phyloP scores from a whole-genome alignment of 2,329 filamentous ascomycete genomes.

The Aspergillus fructus region DNA sequence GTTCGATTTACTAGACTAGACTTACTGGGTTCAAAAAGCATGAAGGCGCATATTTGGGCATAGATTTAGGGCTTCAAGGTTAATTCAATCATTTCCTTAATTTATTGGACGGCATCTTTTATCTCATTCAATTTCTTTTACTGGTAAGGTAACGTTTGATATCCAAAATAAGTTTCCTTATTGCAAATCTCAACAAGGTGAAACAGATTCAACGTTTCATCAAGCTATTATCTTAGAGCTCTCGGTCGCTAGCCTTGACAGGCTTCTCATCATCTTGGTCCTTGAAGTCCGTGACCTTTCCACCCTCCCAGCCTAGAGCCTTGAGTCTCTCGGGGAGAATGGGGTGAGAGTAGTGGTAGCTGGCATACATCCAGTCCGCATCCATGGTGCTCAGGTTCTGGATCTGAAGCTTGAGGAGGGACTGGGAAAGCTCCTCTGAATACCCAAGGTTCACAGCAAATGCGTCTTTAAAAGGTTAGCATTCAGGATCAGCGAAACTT shows the following conservation, averaged over 20 bases:
- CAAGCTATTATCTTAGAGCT: constrained; percentile 55
- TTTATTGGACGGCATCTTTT: not conserved
- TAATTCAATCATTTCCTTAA: not conserved
- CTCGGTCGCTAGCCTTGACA: constrained; percentile 71
- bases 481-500: constrained; percentile 5
- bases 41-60: constrained; percentile 1
- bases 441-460: constrained; percentile 88
- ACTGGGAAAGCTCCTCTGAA: constrained; percentile 75
- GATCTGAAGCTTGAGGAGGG: constrained; percentile 94
- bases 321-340: constrained; percentile 91
- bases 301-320: constrained; percentile 81
- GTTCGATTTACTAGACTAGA: not conserved
- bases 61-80: not conserved
- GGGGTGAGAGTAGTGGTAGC: constrained; percentile 97
- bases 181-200: constrained; percentile 1
- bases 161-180: not conserved
- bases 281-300: constrained; percentile 48
- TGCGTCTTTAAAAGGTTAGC: constrained; percentile 54
- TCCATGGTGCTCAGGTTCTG: constrained; percentile 99
- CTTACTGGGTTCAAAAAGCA: constrained; percentile 15
- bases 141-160: not conserved
- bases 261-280: constrained; percentile 57
- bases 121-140: not conserved
- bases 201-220: not conserved
- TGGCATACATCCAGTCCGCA: constrained; percentile 96